A percentile compares a stretch with the other conserved stretches of the same genome.
phyloP scores from a whole-genome alignment of 225 moss, liverwort and hornwort species.

The Climacium dendroides region DNA sequence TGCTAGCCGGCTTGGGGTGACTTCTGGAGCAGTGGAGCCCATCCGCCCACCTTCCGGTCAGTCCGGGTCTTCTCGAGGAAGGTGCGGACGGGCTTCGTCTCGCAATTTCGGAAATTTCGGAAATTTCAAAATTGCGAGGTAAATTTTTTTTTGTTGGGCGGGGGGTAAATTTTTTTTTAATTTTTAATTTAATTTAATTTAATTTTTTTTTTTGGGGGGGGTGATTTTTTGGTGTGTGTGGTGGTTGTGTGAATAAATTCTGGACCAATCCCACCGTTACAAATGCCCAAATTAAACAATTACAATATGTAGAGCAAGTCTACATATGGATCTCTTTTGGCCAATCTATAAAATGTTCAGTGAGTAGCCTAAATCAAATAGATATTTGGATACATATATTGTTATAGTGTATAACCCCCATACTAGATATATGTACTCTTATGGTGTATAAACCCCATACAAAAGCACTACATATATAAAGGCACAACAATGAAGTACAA shows the following conservation, averaged over 20 bases:
- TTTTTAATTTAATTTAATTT: too few species aligned
- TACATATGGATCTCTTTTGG: background rate
- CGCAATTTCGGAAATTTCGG: too few species aligned
- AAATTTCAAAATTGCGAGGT: background rate
- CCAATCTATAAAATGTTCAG: too few species aligned
- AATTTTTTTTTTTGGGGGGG: background rate
- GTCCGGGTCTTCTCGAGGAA: background rate
- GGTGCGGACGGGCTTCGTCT: background rate
- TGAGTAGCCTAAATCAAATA: too few species aligned
- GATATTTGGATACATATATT: background rate
- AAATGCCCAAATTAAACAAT: background rate
- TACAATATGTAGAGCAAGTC: background rate
- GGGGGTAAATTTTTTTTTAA: too few species aligned
- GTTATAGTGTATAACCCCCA: accelerated
- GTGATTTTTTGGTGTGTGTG: too few species aligned
- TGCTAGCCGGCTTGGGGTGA: background rate
- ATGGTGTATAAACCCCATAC: background rate
- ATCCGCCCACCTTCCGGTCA: background rate
- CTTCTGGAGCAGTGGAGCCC: background rate
- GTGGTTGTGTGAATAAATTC: background rate
- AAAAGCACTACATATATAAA: background rate
- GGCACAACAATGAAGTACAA: accelerated
- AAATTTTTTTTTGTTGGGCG: too few species aligned
- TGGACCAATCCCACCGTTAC: background rate
- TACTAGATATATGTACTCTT: accelerated